Evolutionary conservation across 805 yeast species (phyloP), one percentile per base, ranked within the genome.

Genomic region (Brettanomyces sp.): DNA sequence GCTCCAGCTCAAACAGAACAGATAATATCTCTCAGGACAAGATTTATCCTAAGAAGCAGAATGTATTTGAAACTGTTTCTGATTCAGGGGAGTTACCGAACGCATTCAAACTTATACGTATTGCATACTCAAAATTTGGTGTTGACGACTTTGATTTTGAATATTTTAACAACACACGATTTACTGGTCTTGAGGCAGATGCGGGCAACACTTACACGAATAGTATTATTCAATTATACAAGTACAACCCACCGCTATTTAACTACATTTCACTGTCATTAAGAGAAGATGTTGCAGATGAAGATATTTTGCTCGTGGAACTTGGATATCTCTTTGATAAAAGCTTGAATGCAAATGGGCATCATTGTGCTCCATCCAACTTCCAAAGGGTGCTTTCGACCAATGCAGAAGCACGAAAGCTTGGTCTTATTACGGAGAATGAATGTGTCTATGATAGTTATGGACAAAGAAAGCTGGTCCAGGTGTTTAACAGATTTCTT

Each of bases 81-180:
- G 33, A 52, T 1, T 55, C 66, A 46, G 67, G 74, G 55, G 58
- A 65, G 34, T 70, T 80, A 1, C 96, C 96, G 1, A 81, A 82
- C 44, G 85, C 90, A 34, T 91, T 83, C 65, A 69, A 80, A 37
- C 78, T 80, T 54, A 68, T 87, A 41, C 85, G 82, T 49, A 85
- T 91, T 45, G 75, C 82, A 38, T 91, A 90, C 62, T 85, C 95
- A 47, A 82, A 78, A 55, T 91, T 88, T 63, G 99, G 99, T 25
- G 89, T 93, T 30, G 88, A 84, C 54, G 96, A 89, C 62, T 93
- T 93, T 65, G 96, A 91, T 65, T 91, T 93, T 60, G 81, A 77
- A 45, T 83, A 80, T 55, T 91, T 84, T 68, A 91, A 91, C 59
- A 70, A 72, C 36, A 85, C 97, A 0, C 50, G 57, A 1, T 82